Evolutionary conservation across 1,284 basidiomycete species (phyloP), one percentile per base, ranked within the genome.

Genomic region (Meira nashicola): DNA sequence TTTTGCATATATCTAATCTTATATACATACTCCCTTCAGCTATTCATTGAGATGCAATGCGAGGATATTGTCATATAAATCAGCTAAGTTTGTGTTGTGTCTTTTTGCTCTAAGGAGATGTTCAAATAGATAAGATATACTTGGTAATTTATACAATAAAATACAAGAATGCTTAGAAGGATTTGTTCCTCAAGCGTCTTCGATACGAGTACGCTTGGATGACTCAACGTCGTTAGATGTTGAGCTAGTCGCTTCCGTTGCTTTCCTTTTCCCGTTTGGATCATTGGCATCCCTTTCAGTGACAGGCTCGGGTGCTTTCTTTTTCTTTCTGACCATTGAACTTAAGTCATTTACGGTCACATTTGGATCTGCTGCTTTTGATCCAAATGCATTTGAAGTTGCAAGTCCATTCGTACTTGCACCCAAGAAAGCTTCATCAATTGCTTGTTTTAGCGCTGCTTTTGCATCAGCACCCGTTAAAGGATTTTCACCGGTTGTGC

Each of bases 361-460:
- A 12, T 38, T 46, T 12, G 59, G 46, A 41, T 53, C 37, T 14
- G 46, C 25, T 7, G 25, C 17, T 17, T n/a, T n/a, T 12, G 46
- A 23, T 33, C 38, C 23, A 8, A 33, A 33, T n/a, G 25, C 17
- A 21, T 7, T n/a, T 12, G 46, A 23, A 23, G 39, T 12, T 17
- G 23, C 56, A n/a, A 33, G n/a, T 8, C 44, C 23, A 28, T 62
- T 62, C 1, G 59, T 62, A 10, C 59, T 58, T 15, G 71, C 68
- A 39, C 69, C 70, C 7, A 75, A 58, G 55, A 77, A 71, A 1
- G 75, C 74, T 33, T 77, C 75, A 49, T 66, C 66, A 57, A 77
- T 71, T 9, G 75, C 73, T 50, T 76, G 59, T 47, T 76, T 63
- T 39, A 77, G 58, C 9, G 66, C 68, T 39, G 65, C 70, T 40